Conservation (phyloP, 768 basidiomycete genomes). For the Collybia sp. region DNA sequence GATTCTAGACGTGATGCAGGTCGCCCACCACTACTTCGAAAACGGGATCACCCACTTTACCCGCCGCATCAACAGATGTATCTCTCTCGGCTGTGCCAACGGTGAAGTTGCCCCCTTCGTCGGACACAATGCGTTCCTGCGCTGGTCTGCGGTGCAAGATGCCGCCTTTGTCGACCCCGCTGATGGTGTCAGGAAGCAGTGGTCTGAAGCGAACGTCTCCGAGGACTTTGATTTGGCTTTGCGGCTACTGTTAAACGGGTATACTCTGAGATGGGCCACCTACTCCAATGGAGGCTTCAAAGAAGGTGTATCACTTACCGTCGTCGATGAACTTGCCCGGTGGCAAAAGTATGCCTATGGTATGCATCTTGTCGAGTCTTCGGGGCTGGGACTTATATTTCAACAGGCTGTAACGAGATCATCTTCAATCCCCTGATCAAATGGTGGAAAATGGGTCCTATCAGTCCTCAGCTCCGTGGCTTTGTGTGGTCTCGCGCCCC, state of each 20-base stretch:
- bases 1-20: constrained; percentile 73
- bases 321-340: constrained; percentile 83
- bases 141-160: constrained; percentile 86
- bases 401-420: constrained; percentile 61
- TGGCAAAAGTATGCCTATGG: constrained; percentile 81
- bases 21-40: constrained; percentile 85
- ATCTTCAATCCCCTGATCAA: constrained; percentile 79
- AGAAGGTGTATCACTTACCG: constrained; percentile 83
- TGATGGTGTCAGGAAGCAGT: constrained; percentile 63
- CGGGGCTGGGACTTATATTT: constrained; percentile 6
- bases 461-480: constrained; percentile 66
- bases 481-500: constrained; percentile 78
- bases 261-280: constrained; percentile 77
- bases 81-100: constrained; percentile 74
- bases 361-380: constrained; percentile 13
- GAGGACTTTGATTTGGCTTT: constrained; percentile 82
- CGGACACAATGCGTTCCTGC: constrained; percentile 82
- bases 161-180: constrained; percentile 66
- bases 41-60: constrained; percentile 90
- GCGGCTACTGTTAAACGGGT: constrained; percentile 62
- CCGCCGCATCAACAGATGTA: constrained; percentile 79
- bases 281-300: constrained; percentile 84
- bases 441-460: constrained; percentile 77
- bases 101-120: constrained; percentile 83
- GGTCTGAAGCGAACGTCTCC: constrained; percentile 73